phyloP scores from a whole-genome alignment of 2,329 filamentous ascomycete species.

The Magnaporthiopsis poae region DNA sequence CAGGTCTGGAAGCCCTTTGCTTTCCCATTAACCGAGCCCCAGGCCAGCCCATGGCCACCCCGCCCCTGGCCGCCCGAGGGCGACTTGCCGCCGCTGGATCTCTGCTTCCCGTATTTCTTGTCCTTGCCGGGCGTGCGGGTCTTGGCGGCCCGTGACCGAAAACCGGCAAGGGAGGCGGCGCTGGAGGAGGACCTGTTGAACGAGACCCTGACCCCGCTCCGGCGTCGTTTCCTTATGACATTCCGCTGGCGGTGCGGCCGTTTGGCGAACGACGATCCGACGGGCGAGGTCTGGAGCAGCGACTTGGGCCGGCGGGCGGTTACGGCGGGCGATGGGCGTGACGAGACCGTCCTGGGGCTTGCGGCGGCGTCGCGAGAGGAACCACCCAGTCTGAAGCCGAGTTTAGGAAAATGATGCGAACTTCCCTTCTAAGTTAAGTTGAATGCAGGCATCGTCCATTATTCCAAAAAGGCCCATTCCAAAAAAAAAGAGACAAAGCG shows the following conservation, averaged over 20 bases:
- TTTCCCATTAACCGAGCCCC: neutral
- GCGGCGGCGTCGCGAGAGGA: slow-evolving; percentile 12
- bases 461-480: slow-evolving; percentile 26
- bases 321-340: neutral
- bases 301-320: neutral
- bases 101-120: neutral
- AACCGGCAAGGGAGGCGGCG: slow-evolving; percentile 8
- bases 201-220: slow-evolving; percentile 26
- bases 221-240: slow-evolving; percentile 22
- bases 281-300: slow-evolving; percentile 21
- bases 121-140: neutral
- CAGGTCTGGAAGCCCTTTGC: slow-evolving; percentile 8
- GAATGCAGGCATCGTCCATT: slow-evolving; percentile 33
- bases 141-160: neutral
- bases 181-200: slow-evolving; percentile 15
- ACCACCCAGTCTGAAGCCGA: slow-evolving; percentile 18
- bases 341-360: neutral
- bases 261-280: slow-evolving; percentile 21
- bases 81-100: neutral
- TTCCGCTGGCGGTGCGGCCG: slow-evolving; percentile 27
- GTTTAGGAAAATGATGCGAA: slow-evolving; percentile 28
- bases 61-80: neutral
- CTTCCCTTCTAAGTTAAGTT: slow-evolving; percentile 35
- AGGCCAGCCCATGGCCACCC: neutral
- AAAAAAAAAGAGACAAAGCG: slow-evolving; percentile 19